Conservation (phyloP, 2,329 filamentous ascomycete genomes). For the Nigrospora sphaerica region DNA sequence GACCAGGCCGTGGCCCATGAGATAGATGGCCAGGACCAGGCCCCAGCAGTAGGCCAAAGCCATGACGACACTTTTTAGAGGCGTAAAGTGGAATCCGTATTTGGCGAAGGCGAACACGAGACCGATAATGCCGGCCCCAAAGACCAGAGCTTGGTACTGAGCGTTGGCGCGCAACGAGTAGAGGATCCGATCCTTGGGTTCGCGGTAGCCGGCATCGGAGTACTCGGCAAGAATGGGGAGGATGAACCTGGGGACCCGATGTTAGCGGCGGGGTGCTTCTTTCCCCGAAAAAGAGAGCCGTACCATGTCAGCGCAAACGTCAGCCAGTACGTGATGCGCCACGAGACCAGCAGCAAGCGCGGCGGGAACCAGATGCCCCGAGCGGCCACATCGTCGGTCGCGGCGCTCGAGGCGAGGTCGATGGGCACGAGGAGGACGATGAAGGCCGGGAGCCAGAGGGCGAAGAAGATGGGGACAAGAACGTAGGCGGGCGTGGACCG, state of each 20-base stretch:
- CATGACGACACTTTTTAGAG: constrained; percentile 82
- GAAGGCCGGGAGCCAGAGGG: constrained; percentile 85
- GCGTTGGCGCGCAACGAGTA: constrained; percentile 86
- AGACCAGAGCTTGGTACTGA: constrained; percentile 76
- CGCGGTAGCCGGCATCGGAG: constrained; percentile 86
- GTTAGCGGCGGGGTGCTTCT: neutral
- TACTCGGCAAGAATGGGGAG: constrained; percentile 92
- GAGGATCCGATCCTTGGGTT: constrained; percentile 70
- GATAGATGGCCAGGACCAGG: constrained; percentile 82
- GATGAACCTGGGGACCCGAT: constrained; percentile 58
- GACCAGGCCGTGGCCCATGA: constrained; percentile 96
- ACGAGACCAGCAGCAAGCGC: constrained; percentile 72
- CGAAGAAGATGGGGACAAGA: constrained; percentile 86
- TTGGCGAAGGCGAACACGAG: constrained; percentile 78
- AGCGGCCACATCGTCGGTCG: constrained; percentile 60
- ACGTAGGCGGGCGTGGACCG: constrained; percentile 87
- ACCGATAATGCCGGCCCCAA: constrained; percentile 63
- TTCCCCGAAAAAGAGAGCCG: constrained; percentile 8
- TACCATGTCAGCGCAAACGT: constrained; percentile 94
- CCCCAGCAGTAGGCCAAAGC: constrained; percentile 93
- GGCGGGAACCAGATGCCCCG: constrained; percentile 84
- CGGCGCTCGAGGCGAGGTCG: constrained; percentile 82
- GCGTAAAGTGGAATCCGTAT: constrained; percentile 64
- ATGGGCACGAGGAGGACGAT: constrained; percentile 91
- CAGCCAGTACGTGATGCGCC: constrained; percentile 95